Evolutionary conservation across 768 basidiomycete species (phyloP), one percentile per base, ranked within the genome.

Genomic region (Sporobolomyces phaffii): DNA sequence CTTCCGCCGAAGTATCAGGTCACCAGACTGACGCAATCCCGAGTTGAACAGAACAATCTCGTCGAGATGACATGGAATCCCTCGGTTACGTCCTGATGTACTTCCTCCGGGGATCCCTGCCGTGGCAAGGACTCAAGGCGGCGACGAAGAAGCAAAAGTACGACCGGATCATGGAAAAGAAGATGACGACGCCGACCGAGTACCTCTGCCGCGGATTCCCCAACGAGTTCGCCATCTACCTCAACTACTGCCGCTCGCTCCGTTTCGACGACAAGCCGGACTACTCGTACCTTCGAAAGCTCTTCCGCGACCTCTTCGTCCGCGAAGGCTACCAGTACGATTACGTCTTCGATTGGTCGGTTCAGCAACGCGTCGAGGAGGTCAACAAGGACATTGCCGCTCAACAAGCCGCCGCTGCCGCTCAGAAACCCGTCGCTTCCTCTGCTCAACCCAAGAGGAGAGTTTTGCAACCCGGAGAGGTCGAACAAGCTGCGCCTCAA

Each of bases 81-180:
- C 87, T 99, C 66, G 94, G 93, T 65, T 99, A 99, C 76, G 96
- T 98, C 28, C 85, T 99, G 73, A 97, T 99, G 94, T 99, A 99
- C 83, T 99, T 99, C 85, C 87, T 99, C 72, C 91, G 94, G 71
- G 96, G 94, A 53, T 88, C 91, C 62, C 85, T 99, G 48, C 94
- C 94, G 36, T 99, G 94, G 94, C 96, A 99, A 79, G 96, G 96
- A 65, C 85, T 99, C 77, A 99, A 99, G 82, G 96, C 96, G 66
- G 94, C 94, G 44, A 99, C 96, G 65, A 99, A 99, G 90, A 99
- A 99, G 85, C 96, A 99, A 84, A 99, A 99, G 82, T 98, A 98
- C 79, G 96, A 98, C 80, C 88, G 96, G 67, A 99, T 99, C 82
- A 99, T 99, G 96, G 96, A 99, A 81, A 99, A 99, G 86, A 99